Conservation (phyloP, 176 grass and related monocot species). For the Puccinellia tenuiflora region DNA sequence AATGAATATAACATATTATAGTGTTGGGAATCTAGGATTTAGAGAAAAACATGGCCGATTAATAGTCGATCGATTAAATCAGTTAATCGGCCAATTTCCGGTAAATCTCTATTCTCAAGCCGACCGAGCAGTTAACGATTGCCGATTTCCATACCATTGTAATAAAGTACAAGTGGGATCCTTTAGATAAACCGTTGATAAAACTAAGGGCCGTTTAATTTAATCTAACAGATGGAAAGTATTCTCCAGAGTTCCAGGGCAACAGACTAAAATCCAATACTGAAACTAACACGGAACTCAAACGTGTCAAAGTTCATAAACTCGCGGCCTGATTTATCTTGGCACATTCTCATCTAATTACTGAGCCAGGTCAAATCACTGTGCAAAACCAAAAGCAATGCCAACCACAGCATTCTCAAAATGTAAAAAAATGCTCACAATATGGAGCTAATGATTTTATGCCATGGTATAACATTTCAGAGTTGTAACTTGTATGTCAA, state of each 20-base stretch:
- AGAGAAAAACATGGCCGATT: no score
- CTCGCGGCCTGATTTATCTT: not conserved
- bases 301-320: not conserved
- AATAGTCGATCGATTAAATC: no score
- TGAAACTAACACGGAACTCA: not conserved
- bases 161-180: not conserved
- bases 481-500: not conserved
- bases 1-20: no score
- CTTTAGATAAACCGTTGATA: not conserved
- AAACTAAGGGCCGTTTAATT: not conserved
- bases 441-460: not conserved
- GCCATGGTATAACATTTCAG: not conserved
- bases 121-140: no score
- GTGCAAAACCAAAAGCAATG: not conserved
- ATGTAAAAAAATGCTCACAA: not conserved
- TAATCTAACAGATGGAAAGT: not conserved
- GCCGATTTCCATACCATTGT: no score
- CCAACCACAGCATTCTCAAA: not conserved
- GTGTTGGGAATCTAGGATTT: no score
- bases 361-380: not conserved
- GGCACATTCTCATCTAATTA: not conserved
- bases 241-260: not conserved
- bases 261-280: not conserved
- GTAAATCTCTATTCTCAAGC: no score
- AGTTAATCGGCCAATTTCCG: no score